Evolutionary conservation across 257 asterid genomes (phyloP).

Genomic region (Rubia yunnanensis): DNA sequence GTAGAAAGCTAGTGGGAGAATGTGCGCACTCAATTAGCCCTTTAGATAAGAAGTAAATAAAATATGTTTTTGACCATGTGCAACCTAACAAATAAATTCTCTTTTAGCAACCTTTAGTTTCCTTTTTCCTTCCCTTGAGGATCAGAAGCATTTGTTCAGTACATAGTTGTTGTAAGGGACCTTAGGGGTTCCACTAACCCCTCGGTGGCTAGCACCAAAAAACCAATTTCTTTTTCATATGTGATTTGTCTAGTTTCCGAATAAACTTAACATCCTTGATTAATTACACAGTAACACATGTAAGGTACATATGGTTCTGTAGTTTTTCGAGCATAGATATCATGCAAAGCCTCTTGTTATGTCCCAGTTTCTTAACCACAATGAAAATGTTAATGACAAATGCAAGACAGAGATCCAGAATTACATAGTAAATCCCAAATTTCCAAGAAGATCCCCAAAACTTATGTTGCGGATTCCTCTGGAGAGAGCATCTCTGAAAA

Average conservation of each 20-base stretch:
- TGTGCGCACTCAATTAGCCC: neutral
- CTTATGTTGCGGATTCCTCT: constrained; percentile 79
- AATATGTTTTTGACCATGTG: neutral
- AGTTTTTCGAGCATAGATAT: neutral
- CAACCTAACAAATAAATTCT: neutral
- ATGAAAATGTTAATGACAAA: neutral
- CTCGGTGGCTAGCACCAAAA: neutral
- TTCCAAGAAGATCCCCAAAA: constrained; percentile 85
- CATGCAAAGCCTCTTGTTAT: neutral
- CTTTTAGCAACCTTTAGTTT: no score
- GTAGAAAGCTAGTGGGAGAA: neutral
- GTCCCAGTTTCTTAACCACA: neutral
- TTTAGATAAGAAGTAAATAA: neutral
- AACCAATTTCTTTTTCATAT: neutral
- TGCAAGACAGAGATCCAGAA: constrained; percentile 19
- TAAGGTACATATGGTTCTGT: neutral
- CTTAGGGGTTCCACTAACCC: neutral
- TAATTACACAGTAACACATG: neutral
- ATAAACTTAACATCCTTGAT: neutral
- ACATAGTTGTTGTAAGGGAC: neutral
- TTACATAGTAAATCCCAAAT: constrained; percentile 90
- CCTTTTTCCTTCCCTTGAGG: no score
- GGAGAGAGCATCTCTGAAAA: constrained; percentile 73
- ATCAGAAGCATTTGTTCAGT: no score
- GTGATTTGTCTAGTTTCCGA: neutral